phyloP scores from a whole-genome alignment of 768 basidiomycete genomes.

The Suillus lakei region DNA sequence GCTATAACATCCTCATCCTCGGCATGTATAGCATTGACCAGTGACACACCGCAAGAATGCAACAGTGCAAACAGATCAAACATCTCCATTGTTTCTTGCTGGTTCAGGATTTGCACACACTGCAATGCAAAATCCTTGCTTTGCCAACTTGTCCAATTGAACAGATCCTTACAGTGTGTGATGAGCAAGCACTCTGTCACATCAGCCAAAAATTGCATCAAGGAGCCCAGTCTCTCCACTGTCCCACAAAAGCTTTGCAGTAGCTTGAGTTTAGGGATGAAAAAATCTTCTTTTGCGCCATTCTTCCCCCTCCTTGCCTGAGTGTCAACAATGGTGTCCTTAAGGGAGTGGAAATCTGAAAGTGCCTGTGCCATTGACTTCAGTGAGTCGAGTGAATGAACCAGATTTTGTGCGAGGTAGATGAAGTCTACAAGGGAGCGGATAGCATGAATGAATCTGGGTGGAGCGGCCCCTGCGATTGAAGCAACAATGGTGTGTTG shows the following conservation, averaged over 20 bases:
- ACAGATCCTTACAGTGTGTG: constrained; percentile 34
- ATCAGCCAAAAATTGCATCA: constrained; percentile 41
- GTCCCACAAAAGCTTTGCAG: constrained; percentile 27
- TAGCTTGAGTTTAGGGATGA: constrained; percentile 48
- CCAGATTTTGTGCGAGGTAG: constrained; percentile 36
- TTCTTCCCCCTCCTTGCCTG: constrained; percentile 14
- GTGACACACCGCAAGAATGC: neutral
- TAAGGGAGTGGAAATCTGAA: neutral
- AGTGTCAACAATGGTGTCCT: neutral
- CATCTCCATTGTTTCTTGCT: constrained; percentile 27
- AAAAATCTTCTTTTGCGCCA: constrained; percentile 22
- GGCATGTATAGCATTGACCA: neutral
- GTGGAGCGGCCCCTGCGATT: constrained; percentile 37
- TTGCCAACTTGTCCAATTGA: constrained; percentile 29
- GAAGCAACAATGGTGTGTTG: constrained; percentile 39
- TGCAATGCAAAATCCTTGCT: constrained; percentile 37
- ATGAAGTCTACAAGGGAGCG: constrained; percentile 42
- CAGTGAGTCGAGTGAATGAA: constrained; percentile 17
- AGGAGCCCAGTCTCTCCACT: constrained; percentile 31
- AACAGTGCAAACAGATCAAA: constrained; percentile 26
- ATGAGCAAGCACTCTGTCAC: constrained; percentile 39
- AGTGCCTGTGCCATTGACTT: neutral
- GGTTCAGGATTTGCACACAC: constrained; percentile 37
- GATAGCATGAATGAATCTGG: constrained; percentile 34
- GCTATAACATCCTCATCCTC: too few relatives aligned